Conservation (phyloP, 2,329 filamentous ascomycete species). For the Hypoxylon rubiginosum region DNA sequence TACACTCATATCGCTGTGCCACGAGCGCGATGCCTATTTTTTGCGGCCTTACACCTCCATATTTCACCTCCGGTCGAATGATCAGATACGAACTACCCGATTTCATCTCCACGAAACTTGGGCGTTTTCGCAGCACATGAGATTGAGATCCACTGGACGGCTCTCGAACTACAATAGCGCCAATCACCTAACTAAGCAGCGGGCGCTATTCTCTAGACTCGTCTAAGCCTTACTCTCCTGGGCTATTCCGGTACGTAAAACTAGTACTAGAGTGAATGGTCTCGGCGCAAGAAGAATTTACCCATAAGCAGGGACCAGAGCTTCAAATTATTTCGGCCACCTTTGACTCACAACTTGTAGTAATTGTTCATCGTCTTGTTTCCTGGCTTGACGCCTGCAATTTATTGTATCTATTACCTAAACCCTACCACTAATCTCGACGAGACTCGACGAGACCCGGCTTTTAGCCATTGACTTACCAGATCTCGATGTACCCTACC, state of each 20-base stretch:
- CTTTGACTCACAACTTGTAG: slow-evolving; percentile 3
- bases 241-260: slow-evolving; percentile 35
- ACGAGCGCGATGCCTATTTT: slow-evolving; percentile 18
- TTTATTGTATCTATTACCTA: background rate
- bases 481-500: background rate
- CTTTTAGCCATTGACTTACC: slow-evolving; percentile 6
- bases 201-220: slow-evolving; percentile 32
- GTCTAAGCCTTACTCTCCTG: slow-evolving; percentile 15
- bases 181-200: slow-evolving; percentile 24
- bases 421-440: background rate
- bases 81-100: slow-evolving; percentile 27
- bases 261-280: slow-evolving; percentile 29
- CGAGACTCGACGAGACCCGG: background rate
- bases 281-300: slow-evolving; percentile 27
- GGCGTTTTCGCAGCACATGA: slow-evolving; percentile 13
- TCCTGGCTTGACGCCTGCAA: background rate
- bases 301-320: slow-evolving; percentile 18
- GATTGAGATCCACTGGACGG: slow-evolving; percentile 33
- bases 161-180: slow-evolving; percentile 25
- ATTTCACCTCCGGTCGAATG: slow-evolving; percentile 12
- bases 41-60: slow-evolving; percentile 9
- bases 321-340: slow-evolving; percentile 2
- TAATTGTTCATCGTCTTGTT: background rate
- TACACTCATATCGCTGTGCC: slow-evolving; percentile 9
- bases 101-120: slow-evolving; percentile 22